Base-by-base conservation (phyloP, 805 yeast genomes). In the Ogataea thermomethanolica region DNA sequence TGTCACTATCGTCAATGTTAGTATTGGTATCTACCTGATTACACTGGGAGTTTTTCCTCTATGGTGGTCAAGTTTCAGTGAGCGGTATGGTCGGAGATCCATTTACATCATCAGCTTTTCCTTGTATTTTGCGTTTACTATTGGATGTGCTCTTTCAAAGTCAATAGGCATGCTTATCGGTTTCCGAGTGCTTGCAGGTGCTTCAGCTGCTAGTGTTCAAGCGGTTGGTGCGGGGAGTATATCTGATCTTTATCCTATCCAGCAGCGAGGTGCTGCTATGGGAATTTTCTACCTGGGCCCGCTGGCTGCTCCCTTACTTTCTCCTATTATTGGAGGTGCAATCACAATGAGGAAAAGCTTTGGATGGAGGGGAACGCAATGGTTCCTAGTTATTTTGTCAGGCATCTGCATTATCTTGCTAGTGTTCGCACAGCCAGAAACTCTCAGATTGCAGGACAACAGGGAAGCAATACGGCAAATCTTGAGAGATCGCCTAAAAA, bases 351-450 rank as follows among this genome's bases (percentile, higher is more conserved):
- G 57, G 27, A 67, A 73, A 30, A 69, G 70, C 8, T 84, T 88
- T 81, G 87, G 88, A 7, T 88, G 95, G 95, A 70, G 95, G 56
- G 85, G 91, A 2, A 84, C 95, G 3, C 93, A 84, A 54, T 88
- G 95, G 91, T 78, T 85, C 38, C 65, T 85, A 61, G 84, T 82
- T 12, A 81, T 83, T 22, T 59, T 84, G 32, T 74, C 86, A 1
- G 87, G 81, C 2, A 58, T 70, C 10, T 71, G 74, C 35, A 66
- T 72, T 20, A 15, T 76, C 1, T 44, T 75, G 37, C 63, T 87
- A 29, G 48, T 76, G 5, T 69, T 83, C 33, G 64, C 72, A 5
- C 65, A 88, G 12, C 96, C 97, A 1, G 97, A 89, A 55, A 89
- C 96, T 0, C 65, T 87, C 31, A 67, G 90, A 37, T 67, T 69